Conservation (phyloP, 2,329 filamentous ascomycete genomes). For the Rhynchosporium agropyri region DNA sequence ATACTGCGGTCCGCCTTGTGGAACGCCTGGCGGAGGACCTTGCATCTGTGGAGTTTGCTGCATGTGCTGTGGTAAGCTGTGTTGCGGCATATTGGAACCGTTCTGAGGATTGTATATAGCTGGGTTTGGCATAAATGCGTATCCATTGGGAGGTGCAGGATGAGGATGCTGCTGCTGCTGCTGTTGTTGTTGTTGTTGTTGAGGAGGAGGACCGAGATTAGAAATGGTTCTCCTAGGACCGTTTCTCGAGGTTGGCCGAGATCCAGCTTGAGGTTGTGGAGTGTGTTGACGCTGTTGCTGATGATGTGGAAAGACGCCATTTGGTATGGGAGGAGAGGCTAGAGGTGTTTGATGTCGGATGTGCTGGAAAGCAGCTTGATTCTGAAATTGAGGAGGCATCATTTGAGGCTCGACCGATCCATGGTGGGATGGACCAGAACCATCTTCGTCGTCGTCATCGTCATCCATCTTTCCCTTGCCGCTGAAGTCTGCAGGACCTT, state of each 20-base stretch:
- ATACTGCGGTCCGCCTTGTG: slow-evolving; percentile 46
- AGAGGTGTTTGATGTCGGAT: slow-evolving; percentile 82
- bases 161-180: slow-evolving; percentile 47
- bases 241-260: slow-evolving; percentile 78
- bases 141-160: slow-evolving; percentile 69
- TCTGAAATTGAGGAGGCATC: slow-evolving; percentile 71
- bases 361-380: slow-evolving; percentile 72
- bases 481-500: slow-evolving; percentile 89
- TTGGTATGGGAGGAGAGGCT: slow-evolving; percentile 84
- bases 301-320: slow-evolving; percentile 44
- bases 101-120: slow-evolving; percentile 77
- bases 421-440: slow-evolving; percentile 59
- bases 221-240: slow-evolving; percentile 75
- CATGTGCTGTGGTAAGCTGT: slow-evolving; percentile 36
- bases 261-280: slow-evolving; percentile 75
- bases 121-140: slow-evolving; percentile 82
- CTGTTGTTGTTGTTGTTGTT: slow-evolving; percentile 52
- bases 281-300: slow-evolving; percentile 69
- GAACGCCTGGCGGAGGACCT: slow-evolving; percentile 44
- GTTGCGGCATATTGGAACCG: slow-evolving; percentile 32
- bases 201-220: slow-evolving; percentile 68
- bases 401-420: slow-evolving; percentile 55
- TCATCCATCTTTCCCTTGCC: slow-evolving; percentile 77
- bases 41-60: slow-evolving; percentile 41
- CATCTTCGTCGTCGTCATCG: slow-evolving; percentile 77